Percentiles rank a stretch among this genome's conserved stretches.
Conservation (phyloP, 2,329 filamentous ascomycete species). For the Penicillium sp. region DNA sequence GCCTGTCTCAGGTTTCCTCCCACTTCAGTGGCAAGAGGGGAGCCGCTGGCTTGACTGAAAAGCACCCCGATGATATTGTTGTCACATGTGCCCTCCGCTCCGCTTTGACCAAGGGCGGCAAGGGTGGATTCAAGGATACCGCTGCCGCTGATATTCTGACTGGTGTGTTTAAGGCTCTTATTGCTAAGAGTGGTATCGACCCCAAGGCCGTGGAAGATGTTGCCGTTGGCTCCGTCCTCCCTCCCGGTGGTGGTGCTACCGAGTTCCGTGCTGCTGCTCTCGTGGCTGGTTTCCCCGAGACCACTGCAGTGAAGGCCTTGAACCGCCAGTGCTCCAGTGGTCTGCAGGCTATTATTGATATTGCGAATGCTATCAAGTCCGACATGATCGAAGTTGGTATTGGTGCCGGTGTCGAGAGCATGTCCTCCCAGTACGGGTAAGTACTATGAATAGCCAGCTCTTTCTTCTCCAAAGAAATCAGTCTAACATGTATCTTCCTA, state of each 20-base stretch:
- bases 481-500: constrained; percentile 32
- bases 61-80: constrained; percentile 72
- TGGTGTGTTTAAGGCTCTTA: constrained; percentile 76
- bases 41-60: constrained; percentile 37
- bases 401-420: constrained; percentile 94
- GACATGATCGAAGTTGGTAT: constrained; percentile 97
- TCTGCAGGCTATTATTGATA: constrained; percentile 87
- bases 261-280: constrained; percentile 93
- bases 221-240: constrained; percentile 84
- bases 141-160: constrained; percentile 80
- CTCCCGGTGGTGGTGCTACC: constrained; percentile 90
- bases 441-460: constrained; percentile 28
- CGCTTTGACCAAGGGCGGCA: constrained; percentile 87
- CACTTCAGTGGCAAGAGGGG: constrained; percentile 51
- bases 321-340: constrained; percentile 96
- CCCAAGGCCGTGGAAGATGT: constrained; percentile 88
- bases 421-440: constrained; percentile 88
- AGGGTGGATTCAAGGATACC: constrained; percentile 95
- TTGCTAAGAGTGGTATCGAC: constrained; percentile 86
- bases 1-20: constrained; percentile 59
- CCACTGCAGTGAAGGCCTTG: constrained; percentile 78
- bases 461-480: neutral
- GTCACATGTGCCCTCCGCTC: constrained; percentile 91
- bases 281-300: constrained; percentile 85
- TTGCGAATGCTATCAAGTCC: constrained; percentile 85